These are phyloP conservation scores for Tremellales sp. DNA, from an alignment of 1,284 basidiomycete genomes.

Conservation along the genomic window DNA sequence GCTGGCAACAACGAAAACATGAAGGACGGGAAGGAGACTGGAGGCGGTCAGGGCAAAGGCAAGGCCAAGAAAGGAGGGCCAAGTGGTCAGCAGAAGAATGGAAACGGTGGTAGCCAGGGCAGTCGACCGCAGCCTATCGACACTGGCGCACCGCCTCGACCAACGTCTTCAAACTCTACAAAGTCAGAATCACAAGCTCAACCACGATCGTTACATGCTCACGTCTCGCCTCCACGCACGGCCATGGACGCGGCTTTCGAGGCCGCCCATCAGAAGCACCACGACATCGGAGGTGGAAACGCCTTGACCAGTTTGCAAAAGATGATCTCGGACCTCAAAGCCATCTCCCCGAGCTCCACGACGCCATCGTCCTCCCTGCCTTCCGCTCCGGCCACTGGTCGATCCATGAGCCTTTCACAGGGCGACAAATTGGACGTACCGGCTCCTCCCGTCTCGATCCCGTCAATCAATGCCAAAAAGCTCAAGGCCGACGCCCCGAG, in stretches of 20 bases:
- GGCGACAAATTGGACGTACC: slow-evolving; percentile 4
- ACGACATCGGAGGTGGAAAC: slow-evolving; percentile 24
- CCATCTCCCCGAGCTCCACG: slow-evolving; percentile 21
- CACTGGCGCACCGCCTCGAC: slow-evolving; percentile 8
- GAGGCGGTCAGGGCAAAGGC: slow-evolving; percentile 9
- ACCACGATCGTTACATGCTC: slow-evolving; percentile 29
- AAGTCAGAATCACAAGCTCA: slow-evolving; percentile 3
- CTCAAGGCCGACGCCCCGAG: slow-evolving; percentile 48
- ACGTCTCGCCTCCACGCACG: slow-evolving; percentile 27
- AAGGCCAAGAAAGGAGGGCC: slow-evolving; percentile 4
- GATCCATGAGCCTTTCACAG: background rate
- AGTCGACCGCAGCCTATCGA: slow-evolving; percentile 18
- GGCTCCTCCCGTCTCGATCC: slow-evolving; percentile 12
- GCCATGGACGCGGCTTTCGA: slow-evolving; percentile 43
- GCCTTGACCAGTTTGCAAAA: slow-evolving; percentile 41
- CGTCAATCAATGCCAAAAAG: slow-evolving; percentile 23
- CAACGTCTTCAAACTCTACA: slow-evolving; percentile 10
- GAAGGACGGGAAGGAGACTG: slow-evolving; percentile 9
- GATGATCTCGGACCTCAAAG: slow-evolving; percentile 46
- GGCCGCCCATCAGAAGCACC: slow-evolving; percentile 36
- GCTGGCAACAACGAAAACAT: slow-evolving; percentile 9
- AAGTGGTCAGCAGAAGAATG: slow-evolving; percentile 1
- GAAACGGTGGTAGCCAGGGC: slow-evolving; percentile 6
- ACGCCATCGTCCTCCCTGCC: slow-evolving; percentile 6
- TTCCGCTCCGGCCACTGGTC: background rate